Conservation (phyloP, 352 stramenopile genomes). For the Phytopythium montanum region DNA sequence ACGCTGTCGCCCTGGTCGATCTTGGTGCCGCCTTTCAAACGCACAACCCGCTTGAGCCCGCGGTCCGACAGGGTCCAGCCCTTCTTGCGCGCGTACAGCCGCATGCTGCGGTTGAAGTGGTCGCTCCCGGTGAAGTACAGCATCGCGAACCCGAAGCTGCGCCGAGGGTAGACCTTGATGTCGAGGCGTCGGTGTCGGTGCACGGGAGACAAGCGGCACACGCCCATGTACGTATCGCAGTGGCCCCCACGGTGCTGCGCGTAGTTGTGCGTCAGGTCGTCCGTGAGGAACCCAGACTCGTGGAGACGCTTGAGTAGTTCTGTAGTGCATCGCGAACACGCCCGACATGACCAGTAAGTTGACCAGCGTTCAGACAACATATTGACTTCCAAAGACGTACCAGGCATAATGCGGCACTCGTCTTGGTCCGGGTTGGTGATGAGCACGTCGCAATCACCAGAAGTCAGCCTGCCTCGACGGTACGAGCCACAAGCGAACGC, state of each 20-base stretch:
- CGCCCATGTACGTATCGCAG: slow-evolving; percentile 87
- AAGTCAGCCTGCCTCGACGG: slow-evolving; percentile 63
- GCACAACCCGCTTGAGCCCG: slow-evolving; percentile 55
- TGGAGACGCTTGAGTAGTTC: slow-evolving; percentile 65
- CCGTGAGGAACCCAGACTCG: slow-evolving; percentile 65
- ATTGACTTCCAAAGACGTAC: slow-evolving; percentile 5
- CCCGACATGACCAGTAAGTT: not conserved
- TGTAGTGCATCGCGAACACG: not conserved
- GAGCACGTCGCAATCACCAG: slow-evolving; percentile 77
- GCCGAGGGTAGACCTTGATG: slow-evolving; percentile 85
- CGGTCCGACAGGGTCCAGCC: slow-evolving; percentile 74
- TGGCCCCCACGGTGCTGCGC: slow-evolving; percentile 44
- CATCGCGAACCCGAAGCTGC: slow-evolving; percentile 77
- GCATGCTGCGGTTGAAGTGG: slow-evolving; percentile 89
- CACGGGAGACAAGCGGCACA: slow-evolving; percentile 44
- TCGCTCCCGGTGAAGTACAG: slow-evolving; percentile 92
- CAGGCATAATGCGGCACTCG: slow-evolving; percentile 60
- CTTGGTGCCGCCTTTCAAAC: slow-evolving; percentile 45
- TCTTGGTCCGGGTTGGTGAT: slow-evolving; percentile 71
- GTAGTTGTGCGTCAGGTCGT: slow-evolving; percentile 64
- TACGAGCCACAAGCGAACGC: slow-evolving; percentile 76
- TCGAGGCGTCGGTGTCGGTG: slow-evolving; percentile 68
- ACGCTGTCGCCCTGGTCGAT: slow-evolving; percentile 65
- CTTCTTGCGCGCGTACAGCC: slow-evolving; percentile 76
- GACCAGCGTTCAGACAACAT: not conserved